Conservation (phyloP, 352 stramenopile genomes). For the Blastocystis sp. region DNA sequence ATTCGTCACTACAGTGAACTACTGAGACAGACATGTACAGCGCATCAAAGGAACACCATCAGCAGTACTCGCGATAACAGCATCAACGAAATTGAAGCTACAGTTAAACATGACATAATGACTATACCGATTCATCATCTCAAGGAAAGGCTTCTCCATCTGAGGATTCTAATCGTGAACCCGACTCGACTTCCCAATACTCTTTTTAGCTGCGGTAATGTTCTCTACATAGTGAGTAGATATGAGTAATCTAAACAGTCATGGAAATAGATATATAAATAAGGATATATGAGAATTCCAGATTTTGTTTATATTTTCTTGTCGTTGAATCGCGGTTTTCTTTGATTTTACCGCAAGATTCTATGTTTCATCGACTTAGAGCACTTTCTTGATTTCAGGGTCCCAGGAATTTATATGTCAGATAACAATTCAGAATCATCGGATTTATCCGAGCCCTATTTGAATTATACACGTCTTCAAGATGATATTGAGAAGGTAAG, state of each 20-base stretch:
- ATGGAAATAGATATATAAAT: not conserved
- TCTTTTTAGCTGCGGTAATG: not conserved
- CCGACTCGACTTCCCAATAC: not conserved
- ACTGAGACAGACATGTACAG: not conserved
- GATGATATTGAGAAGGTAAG: conserved; percentile 31
- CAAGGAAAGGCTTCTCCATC: conserved; percentile 23
- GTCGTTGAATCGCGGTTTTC: not conserved
- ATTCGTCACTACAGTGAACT: conserved; percentile 1
- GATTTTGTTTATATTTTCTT: not conserved
- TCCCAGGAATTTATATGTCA: not conserved
- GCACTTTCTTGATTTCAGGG: not conserved
- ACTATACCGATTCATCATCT: not conserved
- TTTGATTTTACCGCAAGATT: not conserved
- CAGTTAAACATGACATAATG: not conserved
- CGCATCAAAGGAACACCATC: conserved; percentile 31
- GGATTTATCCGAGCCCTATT: conserved; percentile 13
- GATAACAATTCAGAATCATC: conserved; percentile 18
- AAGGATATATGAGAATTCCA: not conserved
- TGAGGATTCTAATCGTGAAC: not conserved
- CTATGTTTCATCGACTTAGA: not conserved
- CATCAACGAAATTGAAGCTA: conserved; percentile 36
- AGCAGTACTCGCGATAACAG: conserved; percentile 23
- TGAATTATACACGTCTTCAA: conserved; percentile 52
- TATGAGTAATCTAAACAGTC: not conserved
- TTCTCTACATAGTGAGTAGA: not conserved